Percentiles rank a stretch among this genome's conserved stretches.
phyloP scores from a whole-genome alignment of 345 rosid species.

The Gossypium ekmanianum region DNA sequence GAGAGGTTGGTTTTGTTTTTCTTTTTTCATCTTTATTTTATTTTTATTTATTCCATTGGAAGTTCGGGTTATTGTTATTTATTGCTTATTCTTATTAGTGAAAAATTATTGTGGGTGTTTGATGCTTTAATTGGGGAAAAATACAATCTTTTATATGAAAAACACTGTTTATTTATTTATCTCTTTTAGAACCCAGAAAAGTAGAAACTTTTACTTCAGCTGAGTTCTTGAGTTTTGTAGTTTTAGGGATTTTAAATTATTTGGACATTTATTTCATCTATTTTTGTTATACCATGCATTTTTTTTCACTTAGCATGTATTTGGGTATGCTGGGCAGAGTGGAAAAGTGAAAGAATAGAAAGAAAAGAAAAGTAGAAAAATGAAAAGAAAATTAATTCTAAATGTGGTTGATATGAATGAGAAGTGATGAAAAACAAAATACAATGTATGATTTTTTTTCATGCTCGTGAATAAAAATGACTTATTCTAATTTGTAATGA shows the following conservation, averaged over 20 bases:
- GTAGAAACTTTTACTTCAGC: background rate
- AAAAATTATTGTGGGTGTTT: background rate
- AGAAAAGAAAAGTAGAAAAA: too few species aligned
- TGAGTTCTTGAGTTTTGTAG: background rate
- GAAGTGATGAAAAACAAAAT: too few species aligned
- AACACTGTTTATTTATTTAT: background rate
- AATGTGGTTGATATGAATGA: too few species aligned
- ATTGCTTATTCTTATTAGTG: too few species aligned
- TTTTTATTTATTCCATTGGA: background rate
- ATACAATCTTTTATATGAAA: background rate
- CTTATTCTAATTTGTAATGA: too few species aligned
- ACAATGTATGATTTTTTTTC: too few species aligned
- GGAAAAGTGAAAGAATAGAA: too few species aligned
- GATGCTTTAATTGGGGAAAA: background rate
- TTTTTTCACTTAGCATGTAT: too few species aligned
- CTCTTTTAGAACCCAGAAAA: background rate
- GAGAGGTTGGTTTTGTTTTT: constrained; percentile 49
- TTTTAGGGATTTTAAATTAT: background rate
- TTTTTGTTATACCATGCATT: background rate
- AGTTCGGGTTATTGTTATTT: background rate
- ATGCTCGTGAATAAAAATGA: too few species aligned
- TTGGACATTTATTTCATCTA: background rate
- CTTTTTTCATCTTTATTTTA: background rate
- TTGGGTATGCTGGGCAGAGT: too few species aligned
- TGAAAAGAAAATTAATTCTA: too few species aligned